Conservation (phyloP, 208 protist species). For the Trypanosoma grayi region DNA sequence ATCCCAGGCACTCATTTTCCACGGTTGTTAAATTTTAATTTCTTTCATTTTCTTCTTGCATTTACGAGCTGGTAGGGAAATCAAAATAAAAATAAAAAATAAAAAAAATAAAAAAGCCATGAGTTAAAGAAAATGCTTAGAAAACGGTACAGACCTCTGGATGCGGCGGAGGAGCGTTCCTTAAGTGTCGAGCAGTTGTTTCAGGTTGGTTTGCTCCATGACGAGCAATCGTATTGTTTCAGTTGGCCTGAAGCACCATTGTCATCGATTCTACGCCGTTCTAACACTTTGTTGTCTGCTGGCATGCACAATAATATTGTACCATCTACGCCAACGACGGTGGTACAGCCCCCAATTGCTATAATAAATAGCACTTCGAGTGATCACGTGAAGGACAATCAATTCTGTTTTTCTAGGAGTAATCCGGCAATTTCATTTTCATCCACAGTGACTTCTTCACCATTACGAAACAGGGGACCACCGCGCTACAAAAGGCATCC, state of each 20-base stretch:
- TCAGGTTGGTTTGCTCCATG: slow-evolving; percentile 45
- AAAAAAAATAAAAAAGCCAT: slow-evolving; percentile 6
- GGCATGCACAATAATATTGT: slow-evolving; percentile 23
- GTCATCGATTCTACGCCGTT: slow-evolving; percentile 26
- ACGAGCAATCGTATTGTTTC: slow-evolving; percentile 81
- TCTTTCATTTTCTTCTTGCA: slow-evolving; percentile 11
- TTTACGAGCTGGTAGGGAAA: slow-evolving; percentile 2
- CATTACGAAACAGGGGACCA: background rate
- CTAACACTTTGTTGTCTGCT: slow-evolving; percentile 13
- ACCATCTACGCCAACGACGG: slow-evolving; percentile 8
- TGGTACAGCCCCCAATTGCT: slow-evolving; percentile 26
- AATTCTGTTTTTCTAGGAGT: slow-evolving; percentile 17
- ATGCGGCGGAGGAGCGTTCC: slow-evolving; percentile 61
- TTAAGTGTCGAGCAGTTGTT: slow-evolving; percentile 47
- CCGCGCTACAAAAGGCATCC: slow-evolving; percentile 24
- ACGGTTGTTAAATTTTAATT: slow-evolving; percentile 24
- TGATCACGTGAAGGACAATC: slow-evolving; percentile 15
- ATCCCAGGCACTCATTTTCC: too few relatives aligned
- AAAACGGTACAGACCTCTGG: slow-evolving; percentile 80
- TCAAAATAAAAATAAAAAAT: slow-evolving; percentile 20
- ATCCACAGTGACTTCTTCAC: background rate
- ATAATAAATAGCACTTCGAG: slow-evolving; percentile 10
- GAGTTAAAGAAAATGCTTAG: slow-evolving; percentile 21
- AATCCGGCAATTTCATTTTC: slow-evolving; percentile 21
- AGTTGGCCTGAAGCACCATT: slow-evolving; percentile 74